A percentile compares a stretch with the other conserved stretches of the same genome.
Conservation (phyloP, 169 alveolate genomes). For the Plasmodium gaboni region DNA sequence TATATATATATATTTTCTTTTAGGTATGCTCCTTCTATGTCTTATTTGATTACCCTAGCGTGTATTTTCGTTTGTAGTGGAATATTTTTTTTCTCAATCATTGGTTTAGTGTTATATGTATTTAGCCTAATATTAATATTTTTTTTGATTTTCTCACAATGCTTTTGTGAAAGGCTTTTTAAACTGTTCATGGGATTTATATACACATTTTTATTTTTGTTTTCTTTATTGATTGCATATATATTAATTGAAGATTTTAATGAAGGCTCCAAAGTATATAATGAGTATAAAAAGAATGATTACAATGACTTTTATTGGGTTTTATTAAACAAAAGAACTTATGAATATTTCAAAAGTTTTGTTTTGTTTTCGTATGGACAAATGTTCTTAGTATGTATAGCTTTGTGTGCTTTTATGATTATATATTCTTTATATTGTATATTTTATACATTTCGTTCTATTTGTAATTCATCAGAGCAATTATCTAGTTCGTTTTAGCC, state of each 20-base stretch:
- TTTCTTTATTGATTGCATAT: slow-evolving; percentile 69
- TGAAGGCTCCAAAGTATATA: slow-evolving; percentile 70
- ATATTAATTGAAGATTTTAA: slow-evolving; percentile 74
- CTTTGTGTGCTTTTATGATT: slow-evolving; percentile 57
- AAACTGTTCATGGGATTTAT: slow-evolving; percentile 75
- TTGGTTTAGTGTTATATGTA: slow-evolving; percentile 48
- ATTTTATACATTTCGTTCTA: slow-evolving; percentile 71
- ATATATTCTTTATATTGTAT: slow-evolving; percentile 65
- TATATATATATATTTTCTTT: slow-evolving; percentile 4
- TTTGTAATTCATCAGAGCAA: slow-evolving; percentile 45
- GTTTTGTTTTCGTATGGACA: slow-evolving; percentile 74
- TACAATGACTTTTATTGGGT: slow-evolving; percentile 74
- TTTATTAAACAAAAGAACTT: slow-evolving; percentile 35
- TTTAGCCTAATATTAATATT: slow-evolving; percentile 55
- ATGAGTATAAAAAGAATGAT: slow-evolving; percentile 55
- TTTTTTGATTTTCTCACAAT: slow-evolving; percentile 73
- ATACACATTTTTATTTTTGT: slow-evolving; percentile 51
- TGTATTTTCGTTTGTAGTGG: slow-evolving; percentile 76
- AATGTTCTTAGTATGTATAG: slow-evolving; percentile 65
- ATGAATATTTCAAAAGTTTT: slow-evolving; percentile 70
- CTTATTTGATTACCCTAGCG: slow-evolving; percentile 65
- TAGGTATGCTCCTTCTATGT: slow-evolving; percentile 73
- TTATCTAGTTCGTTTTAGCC: slow-evolving; percentile 4
- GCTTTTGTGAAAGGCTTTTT: slow-evolving; percentile 67
- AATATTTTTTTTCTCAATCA: slow-evolving; percentile 49